Conservation (phyloP, 2,329 filamentous ascomycete species). For the Trichoderma polysporum region DNA sequence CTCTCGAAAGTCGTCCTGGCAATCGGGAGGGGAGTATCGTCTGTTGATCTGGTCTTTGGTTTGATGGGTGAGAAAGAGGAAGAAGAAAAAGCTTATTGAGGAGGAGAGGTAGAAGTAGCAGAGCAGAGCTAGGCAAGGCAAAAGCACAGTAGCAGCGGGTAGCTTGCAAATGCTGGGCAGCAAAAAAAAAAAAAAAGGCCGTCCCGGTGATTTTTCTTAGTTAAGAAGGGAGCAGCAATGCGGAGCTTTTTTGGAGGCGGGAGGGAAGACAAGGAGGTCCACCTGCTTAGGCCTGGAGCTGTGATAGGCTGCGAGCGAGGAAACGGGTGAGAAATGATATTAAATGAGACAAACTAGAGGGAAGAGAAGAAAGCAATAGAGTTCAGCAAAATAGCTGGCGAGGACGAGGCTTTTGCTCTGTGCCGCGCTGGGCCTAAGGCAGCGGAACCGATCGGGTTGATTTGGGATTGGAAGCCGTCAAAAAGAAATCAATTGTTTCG, state of each 20-base stretch:
- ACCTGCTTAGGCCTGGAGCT: conserved; percentile 6
- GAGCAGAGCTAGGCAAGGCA: background rate
- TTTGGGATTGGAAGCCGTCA: conserved; percentile 1
- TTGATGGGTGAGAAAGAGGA: background rate
- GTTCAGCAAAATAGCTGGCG: background rate
- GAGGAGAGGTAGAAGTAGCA: background rate
- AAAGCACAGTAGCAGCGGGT: background rate
- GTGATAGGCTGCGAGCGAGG: conserved; percentile 6
- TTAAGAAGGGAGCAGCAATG: conserved; percentile 11
- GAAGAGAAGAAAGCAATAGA: background rate
- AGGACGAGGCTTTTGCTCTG: background rate
- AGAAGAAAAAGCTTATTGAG: background rate
- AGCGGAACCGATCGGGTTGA: conserved; percentile 1
- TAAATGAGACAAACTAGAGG: background rate
- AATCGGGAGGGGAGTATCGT: background rate
- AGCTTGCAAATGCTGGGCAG: conserved; percentile 5
- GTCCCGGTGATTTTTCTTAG: conserved; percentile 1
- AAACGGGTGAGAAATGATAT: conserved; percentile 1
- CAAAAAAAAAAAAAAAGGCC: background rate
- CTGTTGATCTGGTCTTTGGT: background rate
- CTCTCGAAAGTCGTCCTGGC: background rate
- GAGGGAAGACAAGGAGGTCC: background rate
- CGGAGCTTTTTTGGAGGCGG: conserved; percentile 15
- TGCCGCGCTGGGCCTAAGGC: conserved; percentile 1
- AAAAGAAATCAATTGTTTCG: conserved; percentile 3